Percentiles rank a stretch among this genome's conserved stretches.
Evolutionary conservation across 768 basidiomycete species (phyloP).

Genomic region (Solioccasus polychromus): DNA sequence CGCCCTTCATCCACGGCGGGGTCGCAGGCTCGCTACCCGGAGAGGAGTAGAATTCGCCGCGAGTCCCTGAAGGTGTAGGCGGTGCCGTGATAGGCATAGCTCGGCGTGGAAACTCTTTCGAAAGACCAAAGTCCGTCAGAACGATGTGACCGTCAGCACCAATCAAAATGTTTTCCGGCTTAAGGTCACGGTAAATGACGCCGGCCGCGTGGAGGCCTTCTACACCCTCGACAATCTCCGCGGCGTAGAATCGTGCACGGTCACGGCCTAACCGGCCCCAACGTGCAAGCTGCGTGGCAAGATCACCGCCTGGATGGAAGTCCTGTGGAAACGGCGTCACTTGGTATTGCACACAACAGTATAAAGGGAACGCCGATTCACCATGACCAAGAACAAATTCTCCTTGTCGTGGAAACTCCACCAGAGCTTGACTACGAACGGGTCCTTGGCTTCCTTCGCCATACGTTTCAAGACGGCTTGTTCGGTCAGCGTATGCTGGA

Average conservation of each 20-base stretch:
- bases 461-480: slow-evolving; percentile 93
- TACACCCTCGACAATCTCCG: slow-evolving; percentile 95
- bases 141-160: slow-evolving; percentile 94
- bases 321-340: slow-evolving; percentile 47
- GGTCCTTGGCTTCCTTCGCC: slow-evolving; percentile 84
- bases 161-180: slow-evolving; percentile 96
- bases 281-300: slow-evolving; percentile 94
- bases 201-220: slow-evolving; percentile 92
- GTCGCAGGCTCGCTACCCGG: slow-evolving; percentile 40
- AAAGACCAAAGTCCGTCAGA: slow-evolving; percentile 94
- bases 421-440: slow-evolving; percentile 94
- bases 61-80: slow-evolving; percentile 52
- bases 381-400: slow-evolving; percentile 96
- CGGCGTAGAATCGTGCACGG: slow-evolving; percentile 94
- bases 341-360: slow-evolving; percentile 2
- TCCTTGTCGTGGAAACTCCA: slow-evolving; percentile 99
- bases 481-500: slow-evolving; percentile 95
- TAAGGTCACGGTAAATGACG: slow-evolving; percentile 96
- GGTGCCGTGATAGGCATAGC: slow-evolving; percentile 46
- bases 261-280: slow-evolving; percentile 94
- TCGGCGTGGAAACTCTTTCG: slow-evolving; percentile 81
- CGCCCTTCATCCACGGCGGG: slow-evolving; percentile 79
- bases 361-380: slow-evolving; percentile 31
- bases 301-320: slow-evolving; percentile 94
- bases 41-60: slow-evolving; percentile 55